Evolutionary conservation across 1,139 yeast genomes (phyloP), one percentile per base, ranked within the genome.

Genomic region (Pichia sp.): DNA sequence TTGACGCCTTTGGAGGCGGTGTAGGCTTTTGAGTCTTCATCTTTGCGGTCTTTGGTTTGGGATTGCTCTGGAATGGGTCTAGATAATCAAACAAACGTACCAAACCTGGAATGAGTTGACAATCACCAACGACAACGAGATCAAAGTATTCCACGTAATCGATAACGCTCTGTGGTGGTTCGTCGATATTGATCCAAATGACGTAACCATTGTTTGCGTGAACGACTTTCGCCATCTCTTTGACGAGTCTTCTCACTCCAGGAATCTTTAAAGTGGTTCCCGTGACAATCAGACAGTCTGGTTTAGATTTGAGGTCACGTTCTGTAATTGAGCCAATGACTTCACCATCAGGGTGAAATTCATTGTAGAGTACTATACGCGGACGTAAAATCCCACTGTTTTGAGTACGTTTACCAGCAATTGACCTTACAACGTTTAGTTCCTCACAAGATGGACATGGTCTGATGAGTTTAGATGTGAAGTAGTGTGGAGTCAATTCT

Each of bases 241-340:
- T 76, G 12, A 84, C 91, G 42, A 86, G 61, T 47, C 82, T 70
- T 54, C 79, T 72, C 11, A 86, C 94, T 0, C 95, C 95, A 13
- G 93, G 95, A 14, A 86, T 91, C 53, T 81, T 80, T 38, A 86
- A 62, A 2, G 94, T 79, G 0, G 96, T 86, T 2, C 96, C 96
- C 56, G 83, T 88, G 30, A 86, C 83, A 16, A 86, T 64, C 37
- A 86, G 62, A 50, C 87, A 75, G 53, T 86, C 96, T 0, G 93
- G 88, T 44, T 66, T 72, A 32, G 73, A 60, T 47, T 67, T 69
- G 35, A 84, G 56, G 56, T 86, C 96, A 6, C 67, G 61, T 42
- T 72, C 77, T 6, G 87, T 70, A 2, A 88, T 80, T 38, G 74
- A 72, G 2, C 94, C 87, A 35, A 86, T 74, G 5, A 78, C 70